A percentile compares a stretch with the other conserved stretches of the same genome.
Conservation (phyloP, 139 green algal genomes). For the Dunaliella sp. region DNA sequence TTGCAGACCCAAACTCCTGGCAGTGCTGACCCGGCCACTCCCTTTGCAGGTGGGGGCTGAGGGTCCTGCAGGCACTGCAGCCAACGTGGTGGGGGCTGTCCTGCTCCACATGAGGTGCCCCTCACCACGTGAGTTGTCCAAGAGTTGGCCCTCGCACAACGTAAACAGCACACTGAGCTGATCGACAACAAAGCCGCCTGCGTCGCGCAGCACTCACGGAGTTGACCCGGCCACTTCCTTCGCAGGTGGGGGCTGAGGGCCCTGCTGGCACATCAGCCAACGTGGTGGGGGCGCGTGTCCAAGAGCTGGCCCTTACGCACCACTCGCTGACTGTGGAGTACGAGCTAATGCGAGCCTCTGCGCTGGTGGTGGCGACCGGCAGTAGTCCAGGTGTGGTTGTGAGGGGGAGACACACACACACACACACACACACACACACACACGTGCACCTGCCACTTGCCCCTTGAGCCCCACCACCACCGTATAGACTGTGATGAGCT, state of each 20-base stretch:
- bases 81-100: background rate
- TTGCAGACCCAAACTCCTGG: no score
- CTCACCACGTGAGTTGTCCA: no score
- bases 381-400: background rate
- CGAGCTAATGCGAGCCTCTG: conserved; percentile 10
- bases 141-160: no score
- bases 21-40: no score
- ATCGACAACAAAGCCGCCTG: no score
- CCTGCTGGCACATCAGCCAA: background rate
- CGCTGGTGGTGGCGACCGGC: background rate
- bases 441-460: conserved; percentile 9
- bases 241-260: background rate
- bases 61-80: background rate
- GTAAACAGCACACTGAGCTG: no score
- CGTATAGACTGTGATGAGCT: no score
- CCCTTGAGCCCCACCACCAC: no score
- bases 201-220: no score
- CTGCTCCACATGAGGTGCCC: no score
- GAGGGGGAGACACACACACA: background rate
- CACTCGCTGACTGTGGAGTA: conserved; percentile 19
- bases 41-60: background rate
- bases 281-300: background rate
- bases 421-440: background rate
- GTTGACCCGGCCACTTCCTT: no score
- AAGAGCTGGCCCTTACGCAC: conserved; percentile 15